These are phyloP conservation scores for Torrubiella hemipterigena DNA, from an alignment of 2,329 filamentous ascomycete genomes.

Conservation along the genomic window DNA sequence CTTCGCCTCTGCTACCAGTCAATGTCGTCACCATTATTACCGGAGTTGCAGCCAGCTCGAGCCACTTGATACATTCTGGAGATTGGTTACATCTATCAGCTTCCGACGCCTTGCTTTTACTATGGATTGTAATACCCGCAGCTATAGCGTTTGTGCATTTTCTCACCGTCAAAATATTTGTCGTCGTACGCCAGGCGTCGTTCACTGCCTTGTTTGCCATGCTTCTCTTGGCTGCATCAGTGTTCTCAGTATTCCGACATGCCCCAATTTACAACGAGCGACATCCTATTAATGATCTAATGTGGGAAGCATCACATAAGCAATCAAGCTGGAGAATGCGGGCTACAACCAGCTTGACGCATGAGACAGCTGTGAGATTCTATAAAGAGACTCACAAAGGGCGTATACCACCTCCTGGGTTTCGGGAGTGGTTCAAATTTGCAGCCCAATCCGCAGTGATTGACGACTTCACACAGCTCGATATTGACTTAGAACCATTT, in stretches of 20 bases:
- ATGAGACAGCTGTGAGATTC: constrained; percentile 32
- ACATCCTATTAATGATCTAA: constrained; percentile 36
- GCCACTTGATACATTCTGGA: constrained; percentile 24
- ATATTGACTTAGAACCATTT: constrained; percentile 63
- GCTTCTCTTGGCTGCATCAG: constrained; percentile 22
- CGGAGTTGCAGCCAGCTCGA: constrained; percentile 22
- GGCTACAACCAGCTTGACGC: constrained; percentile 32
- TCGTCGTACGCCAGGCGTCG: constrained; percentile 8
- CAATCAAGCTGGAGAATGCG: constrained; percentile 37
- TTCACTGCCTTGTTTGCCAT: constrained; percentile 25
- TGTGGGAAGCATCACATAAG: constrained; percentile 34
- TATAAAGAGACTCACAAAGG: constrained; percentile 44
- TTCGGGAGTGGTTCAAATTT: constrained; percentile 76
- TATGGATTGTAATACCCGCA: constrained; percentile 13
- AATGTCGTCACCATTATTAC: constrained; percentile 30
- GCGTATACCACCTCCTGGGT: constrained; percentile 65
- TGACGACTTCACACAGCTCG: constrained; percentile 73
- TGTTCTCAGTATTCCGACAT: constrained; percentile 21
- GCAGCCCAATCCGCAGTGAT: constrained; percentile 62
- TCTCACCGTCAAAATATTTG: not conserved
- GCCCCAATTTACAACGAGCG: constrained; percentile 15
- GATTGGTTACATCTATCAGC: constrained; percentile 32
- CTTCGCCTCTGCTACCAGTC: constrained; percentile 28
- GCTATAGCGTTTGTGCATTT: constrained; percentile 7
- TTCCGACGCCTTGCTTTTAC: constrained; percentile 20